Evolutionary conservation across 495 filamentous ascomycete genomes (phyloP), one percentile per base, ranked within the genome.

Genomic region (Trichocladium uniseriatum): DNA sequence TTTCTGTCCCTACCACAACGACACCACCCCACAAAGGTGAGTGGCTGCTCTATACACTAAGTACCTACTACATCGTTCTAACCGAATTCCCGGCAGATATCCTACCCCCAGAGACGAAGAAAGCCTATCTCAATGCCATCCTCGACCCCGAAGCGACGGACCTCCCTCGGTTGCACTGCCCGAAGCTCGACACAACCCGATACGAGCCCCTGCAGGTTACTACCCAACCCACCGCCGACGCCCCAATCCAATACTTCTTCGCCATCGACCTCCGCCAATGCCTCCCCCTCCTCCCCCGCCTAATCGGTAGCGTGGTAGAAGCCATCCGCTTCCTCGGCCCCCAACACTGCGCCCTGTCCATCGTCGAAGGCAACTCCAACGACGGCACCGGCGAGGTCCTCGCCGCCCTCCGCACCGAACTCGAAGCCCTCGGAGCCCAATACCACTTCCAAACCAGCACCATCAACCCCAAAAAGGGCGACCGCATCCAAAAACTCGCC

Each of bases 171-270:
- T 22, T 53, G 5, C 29, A 48, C 3, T 53, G 51, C 20, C 51
- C 45, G 5, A 28, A 48, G 6, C 28, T 38, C 1, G 24, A 53
- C 14, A 2, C 38, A 6, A 10, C 29, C 5, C 43, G 51, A 20
- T 53, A 53, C 16, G 8, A 38, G 6, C 18, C 31, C 8, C 35
- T 53, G 29, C 31, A 34, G n/a, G 14, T 14, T 1, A 18, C 20
- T 18, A 11, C 78, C 11, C 71, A 77, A 53, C 80, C 85, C 46
- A 65, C 69, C 1, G 87, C 88, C 61, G 74, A 84, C 55, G 77
- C 80, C 34, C 77, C 79, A 19, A 51, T 57, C 29, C 51, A 29
- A 10, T 77, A 74, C 49, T 70, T 75, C 52, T 76, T 79, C 38
- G 74, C 74, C 10, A 56, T 79, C 34, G 60, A 77, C 43, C 60